phyloP scores from a whole-genome alignment of 805 yeast genomes.

The Hermanozyma aechmeae region DNA sequence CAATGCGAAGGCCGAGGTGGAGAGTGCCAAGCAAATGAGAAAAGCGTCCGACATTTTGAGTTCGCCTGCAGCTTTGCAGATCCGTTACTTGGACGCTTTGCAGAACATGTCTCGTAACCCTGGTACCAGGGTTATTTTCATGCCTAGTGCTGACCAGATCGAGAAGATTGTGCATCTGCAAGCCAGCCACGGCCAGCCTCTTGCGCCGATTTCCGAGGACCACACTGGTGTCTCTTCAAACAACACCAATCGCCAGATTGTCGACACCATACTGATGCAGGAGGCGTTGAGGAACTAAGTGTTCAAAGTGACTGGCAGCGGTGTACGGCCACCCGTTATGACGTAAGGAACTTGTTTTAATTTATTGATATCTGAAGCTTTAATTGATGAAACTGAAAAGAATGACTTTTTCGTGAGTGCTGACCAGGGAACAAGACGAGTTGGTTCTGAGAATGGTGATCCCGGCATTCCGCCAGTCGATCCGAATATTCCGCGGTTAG shows the following conservation, averaged over 20 bases:
- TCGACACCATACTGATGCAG: constrained; percentile 10
- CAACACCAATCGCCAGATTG: constrained; percentile 4
- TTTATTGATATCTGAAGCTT: not conserved
- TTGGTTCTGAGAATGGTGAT: not conserved
- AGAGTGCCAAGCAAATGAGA: constrained; percentile 67
- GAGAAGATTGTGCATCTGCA: constrained; percentile 25
- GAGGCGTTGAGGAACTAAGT: constrained; percentile 7
- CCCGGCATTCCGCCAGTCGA: not conserved
- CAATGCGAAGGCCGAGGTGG: constrained; percentile 69
- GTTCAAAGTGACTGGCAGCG: not conserved
- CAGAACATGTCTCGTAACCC: constrained; percentile 59
- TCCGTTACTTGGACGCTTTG: constrained; percentile 71
- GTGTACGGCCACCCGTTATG: not conserved
- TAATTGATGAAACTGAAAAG: not conserved
- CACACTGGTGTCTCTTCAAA: constrained; percentile 1
- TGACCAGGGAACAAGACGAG: not conserved
- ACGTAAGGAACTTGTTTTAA: not conserved
- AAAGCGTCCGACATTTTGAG: constrained; percentile 71
- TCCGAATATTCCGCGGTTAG: not conserved
- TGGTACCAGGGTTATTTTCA: constrained; percentile 61
- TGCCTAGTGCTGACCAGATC: constrained; percentile 47
- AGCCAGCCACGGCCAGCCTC: constrained; percentile 2
- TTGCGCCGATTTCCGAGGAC: constrained; percentile 4
- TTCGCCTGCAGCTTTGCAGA: constrained; percentile 70
- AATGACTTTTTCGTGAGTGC: not conserved